phyloP scores from a whole-genome alignment of 2,329 filamentous ascomycete species.

The Penicillium fuscoglaucum region DNA sequence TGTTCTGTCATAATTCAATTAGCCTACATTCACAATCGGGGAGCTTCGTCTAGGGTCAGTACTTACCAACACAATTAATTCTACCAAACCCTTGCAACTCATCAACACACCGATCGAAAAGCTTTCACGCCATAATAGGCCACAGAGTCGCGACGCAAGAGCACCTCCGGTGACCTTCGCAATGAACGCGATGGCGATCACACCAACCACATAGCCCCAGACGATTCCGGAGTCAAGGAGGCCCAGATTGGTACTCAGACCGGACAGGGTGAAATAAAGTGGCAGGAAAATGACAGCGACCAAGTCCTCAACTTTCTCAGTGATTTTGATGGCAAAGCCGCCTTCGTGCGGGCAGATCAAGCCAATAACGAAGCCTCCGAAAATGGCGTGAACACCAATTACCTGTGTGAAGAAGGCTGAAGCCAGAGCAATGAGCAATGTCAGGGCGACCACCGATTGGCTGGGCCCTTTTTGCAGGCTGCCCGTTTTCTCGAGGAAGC shows the following conservation, averaged over 20 bases:
- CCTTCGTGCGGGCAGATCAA: conserved; percentile 87
- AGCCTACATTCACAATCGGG: not conserved
- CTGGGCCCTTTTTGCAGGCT: conserved; percentile 85
- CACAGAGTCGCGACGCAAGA: conserved; percentile 71
- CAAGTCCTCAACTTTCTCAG: conserved; percentile 92
- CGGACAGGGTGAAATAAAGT: conserved; percentile 90
- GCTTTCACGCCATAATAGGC: conserved; percentile 85
- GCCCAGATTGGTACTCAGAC: conserved; percentile 82
- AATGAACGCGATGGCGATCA: conserved; percentile 77
- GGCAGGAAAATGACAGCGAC: conserved; percentile 81
- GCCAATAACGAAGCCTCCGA: conserved; percentile 86
- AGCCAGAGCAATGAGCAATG: conserved; percentile 72
- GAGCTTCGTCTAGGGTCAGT: not conserved
- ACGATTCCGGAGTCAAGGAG: conserved; percentile 76
- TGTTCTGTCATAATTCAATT: conserved; percentile 53
- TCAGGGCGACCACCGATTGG: conserved; percentile 79
- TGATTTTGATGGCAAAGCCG: conserved; percentile 85
- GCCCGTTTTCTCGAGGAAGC: conserved; percentile 69
- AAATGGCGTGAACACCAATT: conserved; percentile 92
- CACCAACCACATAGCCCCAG: conserved; percentile 86
- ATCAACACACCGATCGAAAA: conserved; percentile 85
- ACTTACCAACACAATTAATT: conserved; percentile 84
- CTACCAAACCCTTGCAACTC: conserved; percentile 95
- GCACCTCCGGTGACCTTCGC: conserved; percentile 84
- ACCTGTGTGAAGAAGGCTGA: conserved; percentile 87